Conservation (phyloP, 345 rosid species). For the Alliaria petiolata region DNA sequence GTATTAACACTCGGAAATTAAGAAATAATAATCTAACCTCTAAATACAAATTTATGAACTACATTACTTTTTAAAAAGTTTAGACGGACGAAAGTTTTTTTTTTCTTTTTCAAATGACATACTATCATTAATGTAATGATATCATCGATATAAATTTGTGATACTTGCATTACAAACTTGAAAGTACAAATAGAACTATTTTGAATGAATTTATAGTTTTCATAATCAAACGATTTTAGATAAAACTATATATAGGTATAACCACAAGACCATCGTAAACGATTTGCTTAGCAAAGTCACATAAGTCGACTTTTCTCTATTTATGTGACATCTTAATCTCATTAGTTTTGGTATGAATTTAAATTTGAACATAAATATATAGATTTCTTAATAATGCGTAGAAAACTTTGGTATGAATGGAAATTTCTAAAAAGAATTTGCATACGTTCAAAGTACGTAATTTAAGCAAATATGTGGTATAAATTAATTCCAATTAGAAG, state of each 20-base stretch:
- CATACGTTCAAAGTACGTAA: not conserved
- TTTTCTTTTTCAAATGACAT: too few species aligned
- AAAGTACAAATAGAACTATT: not conserved
- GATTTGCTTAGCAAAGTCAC: not conserved
- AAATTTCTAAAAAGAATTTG: not conserved
- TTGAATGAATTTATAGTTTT: not conserved
- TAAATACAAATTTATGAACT: not conserved
- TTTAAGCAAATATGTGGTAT: not conserved
- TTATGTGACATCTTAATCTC: not conserved
- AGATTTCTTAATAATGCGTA: not conserved
- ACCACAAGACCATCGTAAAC: too few species aligned
- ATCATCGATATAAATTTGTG: not conserved
- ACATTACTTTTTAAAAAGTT: not conserved
- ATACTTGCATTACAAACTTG: not conserved
- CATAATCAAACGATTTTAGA: not conserved
- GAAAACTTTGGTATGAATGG: not conserved
- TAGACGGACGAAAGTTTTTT: not conserved
- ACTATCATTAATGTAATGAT: too few species aligned
- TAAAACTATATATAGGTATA: too few species aligned
- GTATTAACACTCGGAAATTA: not conserved
- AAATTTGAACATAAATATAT: not conserved
- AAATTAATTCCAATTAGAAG: not conserved
- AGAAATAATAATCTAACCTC: not conserved
- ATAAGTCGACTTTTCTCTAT: not conserved
- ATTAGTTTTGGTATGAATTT: not conserved